Conservation (phyloP, 1,284 basidiomycete species). For the Rhodotorula mucilaginosa region DNA sequence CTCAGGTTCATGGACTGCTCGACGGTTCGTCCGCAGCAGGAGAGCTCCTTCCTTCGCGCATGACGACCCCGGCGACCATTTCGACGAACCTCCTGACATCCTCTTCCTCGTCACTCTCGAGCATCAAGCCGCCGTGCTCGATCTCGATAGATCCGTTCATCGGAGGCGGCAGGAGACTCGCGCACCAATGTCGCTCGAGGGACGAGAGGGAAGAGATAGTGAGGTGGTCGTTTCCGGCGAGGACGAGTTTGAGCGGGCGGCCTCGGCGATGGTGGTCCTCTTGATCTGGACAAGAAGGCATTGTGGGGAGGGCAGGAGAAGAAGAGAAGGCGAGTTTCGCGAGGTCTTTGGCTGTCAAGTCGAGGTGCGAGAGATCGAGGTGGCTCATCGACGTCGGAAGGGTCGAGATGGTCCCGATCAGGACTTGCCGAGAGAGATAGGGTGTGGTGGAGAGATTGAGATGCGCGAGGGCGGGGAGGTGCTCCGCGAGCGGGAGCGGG, state of each 20-base stretch:
- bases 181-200: constrained; percentile 4
- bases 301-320: background rate
- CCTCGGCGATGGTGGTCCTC: too few relatives aligned
- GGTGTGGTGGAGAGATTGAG: constrained; percentile 6
- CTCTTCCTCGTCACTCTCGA: constrained; percentile 25
- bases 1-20: too few relatives aligned
- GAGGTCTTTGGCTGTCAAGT: background rate
- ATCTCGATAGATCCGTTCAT: background rate
- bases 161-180: background rate
- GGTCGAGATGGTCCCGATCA: background rate
- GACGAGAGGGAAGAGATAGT: constrained; percentile 1
- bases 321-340: background rate
- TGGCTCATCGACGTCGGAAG: background rate
- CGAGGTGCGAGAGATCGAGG: constrained; percentile 21
- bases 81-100: constrained; percentile 23
- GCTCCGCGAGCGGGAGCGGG: background rate
- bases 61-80: constrained; percentile 15
- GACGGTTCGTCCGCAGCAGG: too few relatives aligned
- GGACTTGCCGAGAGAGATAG: background rate
- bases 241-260: background rate
- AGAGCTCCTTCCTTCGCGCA: background rate
- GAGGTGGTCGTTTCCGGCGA: constrained; percentile 17
- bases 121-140: constrained; percentile 11
- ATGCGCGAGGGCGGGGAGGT: background rate
- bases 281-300: too few relatives aligned